Conservation (phyloP, 169 alveolate genomes). For the Fabrea salina region DNA sequence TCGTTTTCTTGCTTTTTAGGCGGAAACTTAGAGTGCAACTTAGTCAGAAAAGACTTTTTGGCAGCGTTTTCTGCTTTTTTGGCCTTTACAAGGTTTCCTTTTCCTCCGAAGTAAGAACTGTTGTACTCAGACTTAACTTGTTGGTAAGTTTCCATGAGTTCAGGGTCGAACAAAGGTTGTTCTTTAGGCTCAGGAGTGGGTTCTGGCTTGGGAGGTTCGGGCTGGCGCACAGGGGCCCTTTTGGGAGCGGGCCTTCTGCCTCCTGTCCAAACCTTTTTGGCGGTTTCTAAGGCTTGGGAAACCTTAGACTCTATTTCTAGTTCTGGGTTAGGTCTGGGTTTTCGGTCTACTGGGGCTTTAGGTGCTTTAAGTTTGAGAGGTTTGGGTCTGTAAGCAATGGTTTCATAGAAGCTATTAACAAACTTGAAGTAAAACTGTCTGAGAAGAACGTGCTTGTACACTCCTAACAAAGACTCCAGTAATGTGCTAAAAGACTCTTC, state of each 20-base stretch:
- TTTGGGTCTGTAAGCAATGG: too few species aligned
- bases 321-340: too few species aligned
- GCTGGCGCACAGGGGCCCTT: conserved; percentile 1
- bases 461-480: neutral
- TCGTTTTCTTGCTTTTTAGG: neutral
- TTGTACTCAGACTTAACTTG: neutral
- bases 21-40: neutral
- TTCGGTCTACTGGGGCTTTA: too few species aligned
- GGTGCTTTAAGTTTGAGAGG: neutral
- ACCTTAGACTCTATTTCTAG: neutral
- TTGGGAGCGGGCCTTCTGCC: neutral
- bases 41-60: neutral
- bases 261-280: conserved; percentile 19
- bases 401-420: neutral
- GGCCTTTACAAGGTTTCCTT: neutral
- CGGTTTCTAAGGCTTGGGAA: conserved; percentile 17
- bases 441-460: neutral
- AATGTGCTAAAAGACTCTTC: neutral
- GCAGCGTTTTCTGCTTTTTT: conserved; percentile 28
- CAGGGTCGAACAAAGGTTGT: neutral
- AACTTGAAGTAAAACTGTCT: neutral
- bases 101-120: neutral
- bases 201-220: neutral
- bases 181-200: neutral
- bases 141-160: neutral